These are phyloP conservation scores for Mercurialis annua DNA, from an alignment of 345 rosid species.

Conservation along the genomic window DNA sequence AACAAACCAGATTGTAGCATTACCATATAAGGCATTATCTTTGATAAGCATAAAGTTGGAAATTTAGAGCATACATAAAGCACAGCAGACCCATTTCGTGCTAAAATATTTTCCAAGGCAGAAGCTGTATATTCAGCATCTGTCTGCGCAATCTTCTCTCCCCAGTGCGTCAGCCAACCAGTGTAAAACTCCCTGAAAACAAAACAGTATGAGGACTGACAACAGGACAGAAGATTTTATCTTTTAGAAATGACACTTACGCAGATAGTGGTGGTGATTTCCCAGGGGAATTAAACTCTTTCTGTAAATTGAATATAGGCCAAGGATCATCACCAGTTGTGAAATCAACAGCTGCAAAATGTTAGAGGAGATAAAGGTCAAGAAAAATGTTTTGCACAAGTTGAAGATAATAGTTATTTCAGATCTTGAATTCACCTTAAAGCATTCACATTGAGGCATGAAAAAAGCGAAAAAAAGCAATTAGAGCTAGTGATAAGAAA, in stretches of 20 bases:
- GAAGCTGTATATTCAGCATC: constrained; percentile 65
- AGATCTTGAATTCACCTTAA: not conserved
- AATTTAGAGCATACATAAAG: constrained; percentile 61
- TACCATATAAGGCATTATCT: constrained; percentile 7
- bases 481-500: too few species aligned
- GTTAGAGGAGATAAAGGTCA: constrained; percentile 17
- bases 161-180: constrained; percentile 99
- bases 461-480: too few species aligned
- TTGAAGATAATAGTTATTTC: not conserved
- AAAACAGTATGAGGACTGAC: constrained; percentile 16
- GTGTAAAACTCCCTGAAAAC: constrained; percentile 84
- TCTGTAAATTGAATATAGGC: constrained; percentile 83
- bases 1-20: not conserved
- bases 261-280: constrained; percentile 91
- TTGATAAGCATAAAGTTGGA: constrained; percentile 12
- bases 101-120: constrained; percentile 65
- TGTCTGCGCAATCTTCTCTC: constrained; percentile 68
- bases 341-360: constrained; percentile 82
- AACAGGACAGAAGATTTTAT: not conserved
- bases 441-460: not conserved
- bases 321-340: constrained; percentile 72
- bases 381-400: not conserved
- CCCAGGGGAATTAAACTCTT: constrained; percentile 85
- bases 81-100: constrained; percentile 84
- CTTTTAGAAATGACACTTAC: constrained; percentile 37